phyloP scores from a whole-genome alignment of 2,329 filamentous ascomycete species.

The Mollisiaceae sp. region DNA sequence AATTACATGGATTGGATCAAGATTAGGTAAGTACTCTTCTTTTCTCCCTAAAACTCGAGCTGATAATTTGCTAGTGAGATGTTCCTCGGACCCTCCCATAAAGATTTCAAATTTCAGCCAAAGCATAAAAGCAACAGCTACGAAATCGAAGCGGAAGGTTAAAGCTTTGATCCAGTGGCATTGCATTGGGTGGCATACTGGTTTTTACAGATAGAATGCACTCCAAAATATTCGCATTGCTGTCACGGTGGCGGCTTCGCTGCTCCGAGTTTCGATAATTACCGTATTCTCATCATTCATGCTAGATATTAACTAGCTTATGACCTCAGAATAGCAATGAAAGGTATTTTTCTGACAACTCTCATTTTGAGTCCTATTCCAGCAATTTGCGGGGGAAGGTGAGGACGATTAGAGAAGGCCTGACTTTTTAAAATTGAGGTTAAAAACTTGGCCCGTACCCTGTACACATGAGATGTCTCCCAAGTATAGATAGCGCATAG shows the following conservation, averaged over 20 bases:
- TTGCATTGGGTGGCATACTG: not conserved
- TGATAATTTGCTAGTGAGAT: conserved; percentile 72
- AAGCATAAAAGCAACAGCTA: conserved; percentile 98
- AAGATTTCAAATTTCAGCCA: conserved; percentile 91
- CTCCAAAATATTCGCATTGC: not conserved
- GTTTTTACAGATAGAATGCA: not conserved
- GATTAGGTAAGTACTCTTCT: conserved; percentile 74
- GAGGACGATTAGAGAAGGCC: too few relatives aligned
- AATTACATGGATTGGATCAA: conserved; percentile 99
- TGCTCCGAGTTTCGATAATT: not conserved
- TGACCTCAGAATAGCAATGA: not conserved
- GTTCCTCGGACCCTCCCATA: conserved; percentile 91
- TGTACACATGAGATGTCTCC: too few relatives aligned
- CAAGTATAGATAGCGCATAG: too few relatives aligned
- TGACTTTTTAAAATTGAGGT: too few relatives aligned
- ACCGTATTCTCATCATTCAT: not conserved
- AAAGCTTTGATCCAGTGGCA: not conserved
- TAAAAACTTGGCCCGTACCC: too few relatives aligned
- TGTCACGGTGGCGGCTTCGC: not conserved
- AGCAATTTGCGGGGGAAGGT: too few relatives aligned
- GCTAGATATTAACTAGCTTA: not conserved
- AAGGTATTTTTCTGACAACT: not conserved
- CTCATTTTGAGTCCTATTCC: not conserved
- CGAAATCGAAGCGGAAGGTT: conserved; percentile 78
- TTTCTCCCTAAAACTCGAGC: not conserved